These are phyloP conservation scores for Epichloe baconii DNA, from an alignment of 2,329 filamentous ascomycete genomes.

Conservation along the genomic window DNA sequence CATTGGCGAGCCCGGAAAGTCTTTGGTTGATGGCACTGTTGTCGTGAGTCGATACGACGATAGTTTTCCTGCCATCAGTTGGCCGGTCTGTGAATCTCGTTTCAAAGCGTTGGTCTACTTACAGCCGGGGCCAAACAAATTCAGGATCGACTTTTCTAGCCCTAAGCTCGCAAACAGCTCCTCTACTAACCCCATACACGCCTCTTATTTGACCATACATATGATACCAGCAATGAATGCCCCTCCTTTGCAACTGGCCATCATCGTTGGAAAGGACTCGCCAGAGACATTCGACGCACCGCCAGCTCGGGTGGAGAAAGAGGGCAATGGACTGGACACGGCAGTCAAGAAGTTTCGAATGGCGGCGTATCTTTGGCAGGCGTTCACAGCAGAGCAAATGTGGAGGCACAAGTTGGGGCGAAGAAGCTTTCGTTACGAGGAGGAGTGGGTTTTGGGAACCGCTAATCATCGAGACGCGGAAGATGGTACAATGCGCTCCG, in stretches of 20 bases:
- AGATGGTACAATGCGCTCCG: slow-evolving; percentile 65
- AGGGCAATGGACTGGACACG: slow-evolving; percentile 69
- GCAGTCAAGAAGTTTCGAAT: slow-evolving; percentile 87
- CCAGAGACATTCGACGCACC: slow-evolving; percentile 72
- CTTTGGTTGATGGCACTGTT: slow-evolving; percentile 63
- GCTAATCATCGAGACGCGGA: slow-evolving; percentile 63
- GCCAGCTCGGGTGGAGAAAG: slow-evolving; percentile 59
- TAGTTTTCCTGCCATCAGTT: slow-evolving; percentile 66
- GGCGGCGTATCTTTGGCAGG: slow-evolving; percentile 93
- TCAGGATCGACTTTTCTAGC: slow-evolving; percentile 79
- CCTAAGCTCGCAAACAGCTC: slow-evolving; percentile 63
- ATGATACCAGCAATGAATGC: slow-evolving; percentile 68
- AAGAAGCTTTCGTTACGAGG: slow-evolving; percentile 79
- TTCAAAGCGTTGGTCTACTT: slow-evolving; percentile 89
- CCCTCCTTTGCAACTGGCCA: slow-evolving; percentile 79
- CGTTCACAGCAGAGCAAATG: slow-evolving; percentile 96
- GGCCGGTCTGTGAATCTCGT: slow-evolving; percentile 79
- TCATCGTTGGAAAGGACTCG: slow-evolving; percentile 80
- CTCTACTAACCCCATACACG: slow-evolving; percentile 57
- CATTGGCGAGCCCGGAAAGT: slow-evolving; percentile 58
- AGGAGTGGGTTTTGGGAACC: slow-evolving; percentile 83
- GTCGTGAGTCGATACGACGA: slow-evolving; percentile 75
- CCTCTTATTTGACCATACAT: slow-evolving; percentile 69
- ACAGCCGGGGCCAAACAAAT: slow-evolving; percentile 76
- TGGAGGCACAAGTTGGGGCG: slow-evolving; percentile 75